A percentile compares a stretch with the other conserved stretches of the same genome.
phyloP scores from a whole-genome alignment of 176 grass and related monocot genomes.

The Microstegium vimineum region DNA sequence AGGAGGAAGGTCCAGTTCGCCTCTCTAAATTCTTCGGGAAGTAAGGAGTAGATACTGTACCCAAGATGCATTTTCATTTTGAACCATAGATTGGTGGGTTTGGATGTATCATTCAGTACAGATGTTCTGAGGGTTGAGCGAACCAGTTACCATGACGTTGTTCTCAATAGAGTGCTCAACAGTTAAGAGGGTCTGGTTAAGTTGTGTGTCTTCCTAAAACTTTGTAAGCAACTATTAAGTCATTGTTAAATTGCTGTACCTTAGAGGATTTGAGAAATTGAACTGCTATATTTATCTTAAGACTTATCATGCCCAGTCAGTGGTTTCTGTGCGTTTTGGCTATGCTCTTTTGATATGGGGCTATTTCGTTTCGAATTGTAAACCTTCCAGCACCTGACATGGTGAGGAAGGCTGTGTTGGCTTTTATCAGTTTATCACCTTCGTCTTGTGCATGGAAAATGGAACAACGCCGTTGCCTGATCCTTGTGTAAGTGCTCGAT shows the following conservation, averaged over 20 bases:
- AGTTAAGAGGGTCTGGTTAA: background rate
- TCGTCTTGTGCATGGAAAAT: no score
- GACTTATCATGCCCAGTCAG: background rate
- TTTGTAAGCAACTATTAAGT: constrained; percentile 7
- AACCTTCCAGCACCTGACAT: background rate
- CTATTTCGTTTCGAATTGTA: background rate
- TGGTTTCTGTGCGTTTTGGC: background rate
- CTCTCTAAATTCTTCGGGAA: constrained; percentile 90
- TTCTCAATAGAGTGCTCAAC: constrained; percentile 1
- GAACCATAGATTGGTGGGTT: background rate
- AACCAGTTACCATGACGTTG: background rate
- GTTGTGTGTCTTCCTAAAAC: background rate
- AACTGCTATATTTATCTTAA: background rate
- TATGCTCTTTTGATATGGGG: background rate
- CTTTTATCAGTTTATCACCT: background rate
- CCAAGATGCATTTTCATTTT: background rate
- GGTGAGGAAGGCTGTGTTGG: background rate
- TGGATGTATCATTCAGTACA: constrained; percentile 32
- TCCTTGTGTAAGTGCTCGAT: no score
- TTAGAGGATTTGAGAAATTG: background rate
- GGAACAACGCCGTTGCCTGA: no score
- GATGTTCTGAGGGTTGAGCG: background rate
- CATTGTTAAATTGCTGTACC: constrained; percentile 19
- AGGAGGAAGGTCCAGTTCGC: constrained; percentile 55
- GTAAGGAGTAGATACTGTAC: constrained; percentile 43